phyloP scores from a whole-genome alignment of 2,329 filamentous ascomycete genomes.

The Colletotrichum sp. region DNA sequence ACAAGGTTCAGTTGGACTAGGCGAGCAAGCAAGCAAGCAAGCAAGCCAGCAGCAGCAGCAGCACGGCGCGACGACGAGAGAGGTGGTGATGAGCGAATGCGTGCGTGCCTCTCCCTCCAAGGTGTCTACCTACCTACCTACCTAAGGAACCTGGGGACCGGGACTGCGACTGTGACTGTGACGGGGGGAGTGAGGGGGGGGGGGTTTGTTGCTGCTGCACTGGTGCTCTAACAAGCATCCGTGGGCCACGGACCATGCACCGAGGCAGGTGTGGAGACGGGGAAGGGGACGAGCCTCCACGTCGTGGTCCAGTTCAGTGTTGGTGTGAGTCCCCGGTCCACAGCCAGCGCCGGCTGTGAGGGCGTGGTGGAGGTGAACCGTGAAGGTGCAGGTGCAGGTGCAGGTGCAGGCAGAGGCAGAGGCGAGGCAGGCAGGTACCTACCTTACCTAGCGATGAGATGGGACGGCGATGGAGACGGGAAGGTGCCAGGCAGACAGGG shows the following conservation, averaged over 20 bases:
- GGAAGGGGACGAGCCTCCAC: neutral
- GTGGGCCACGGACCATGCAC: neutral
- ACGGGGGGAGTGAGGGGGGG: neutral
- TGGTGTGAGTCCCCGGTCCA: neutral
- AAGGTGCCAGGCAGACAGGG: neutral
- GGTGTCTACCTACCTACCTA: neutral
- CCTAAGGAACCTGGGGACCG: neutral
- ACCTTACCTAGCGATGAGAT: neutral
- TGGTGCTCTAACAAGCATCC: constrained; percentile 4
- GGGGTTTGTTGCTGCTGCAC: neutral
- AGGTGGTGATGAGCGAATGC: neutral
- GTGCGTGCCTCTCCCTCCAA: neutral
- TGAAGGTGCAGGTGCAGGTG: neutral
- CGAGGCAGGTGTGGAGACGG: neutral
- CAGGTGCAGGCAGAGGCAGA: neutral
- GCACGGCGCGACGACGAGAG: neutral
- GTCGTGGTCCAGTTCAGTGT: too few relatives aligned
- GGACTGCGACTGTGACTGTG: neutral
- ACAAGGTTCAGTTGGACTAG: neutral
- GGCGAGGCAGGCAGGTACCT: neutral
- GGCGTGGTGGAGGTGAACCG: neutral
- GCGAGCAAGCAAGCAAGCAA: neutral
- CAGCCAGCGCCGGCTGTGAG: neutral
- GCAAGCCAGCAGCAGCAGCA: neutral
- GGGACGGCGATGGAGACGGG: neutral